Percentiles rank a stretch among this genome's conserved stretches.
Conservation (phyloP, 257 asterid species). For the Anisodus tanguticus region DNA sequence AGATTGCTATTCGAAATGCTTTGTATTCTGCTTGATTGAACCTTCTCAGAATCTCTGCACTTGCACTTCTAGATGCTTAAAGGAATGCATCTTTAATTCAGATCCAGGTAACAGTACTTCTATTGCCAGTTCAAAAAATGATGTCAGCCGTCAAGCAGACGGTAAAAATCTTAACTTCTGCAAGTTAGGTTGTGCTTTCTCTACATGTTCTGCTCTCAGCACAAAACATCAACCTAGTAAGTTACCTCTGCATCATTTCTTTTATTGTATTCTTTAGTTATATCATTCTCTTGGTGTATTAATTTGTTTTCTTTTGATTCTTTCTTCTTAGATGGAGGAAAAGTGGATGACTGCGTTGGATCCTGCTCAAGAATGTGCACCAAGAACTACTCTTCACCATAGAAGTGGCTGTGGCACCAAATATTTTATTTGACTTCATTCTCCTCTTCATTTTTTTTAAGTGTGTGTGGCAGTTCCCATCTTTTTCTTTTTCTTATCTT, state of each 20-base stretch:
- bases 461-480: neutral
- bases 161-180: slow-evolving; percentile 63
- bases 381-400: slow-evolving; percentile 56
- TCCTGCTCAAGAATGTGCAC: slow-evolving; percentile 78
- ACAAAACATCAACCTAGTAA: slow-evolving; percentile 70
- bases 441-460: neutral
- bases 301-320: neutral
- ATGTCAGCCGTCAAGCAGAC: slow-evolving; percentile 33
- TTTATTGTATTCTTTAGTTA: neutral
- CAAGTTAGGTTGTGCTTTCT: slow-evolving; percentile 88
- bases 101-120: slow-evolving; percentile 17
- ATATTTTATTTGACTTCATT: neutral
- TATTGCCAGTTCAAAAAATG: slow-evolving; percentile 27
- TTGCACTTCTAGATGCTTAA: slow-evolving; percentile 86
- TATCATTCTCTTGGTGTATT: neutral
- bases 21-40: slow-evolving; percentile 80
- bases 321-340: slow-evolving; percentile 62
- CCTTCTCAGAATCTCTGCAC: slow-evolving; percentile 82
- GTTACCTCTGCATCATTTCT: neutral
- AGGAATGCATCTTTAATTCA: slow-evolving; percentile 73
- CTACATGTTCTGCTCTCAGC: slow-evolving; percentile 75
- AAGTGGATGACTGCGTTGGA: slow-evolving; percentile 84
- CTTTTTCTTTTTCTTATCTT: neutral
- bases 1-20: slow-evolving; percentile 91
- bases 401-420: neutral